Evolutionary conservation across 164 flowering plant genomes (phyloP).

Genomic region (Vitis riparia): DNA sequence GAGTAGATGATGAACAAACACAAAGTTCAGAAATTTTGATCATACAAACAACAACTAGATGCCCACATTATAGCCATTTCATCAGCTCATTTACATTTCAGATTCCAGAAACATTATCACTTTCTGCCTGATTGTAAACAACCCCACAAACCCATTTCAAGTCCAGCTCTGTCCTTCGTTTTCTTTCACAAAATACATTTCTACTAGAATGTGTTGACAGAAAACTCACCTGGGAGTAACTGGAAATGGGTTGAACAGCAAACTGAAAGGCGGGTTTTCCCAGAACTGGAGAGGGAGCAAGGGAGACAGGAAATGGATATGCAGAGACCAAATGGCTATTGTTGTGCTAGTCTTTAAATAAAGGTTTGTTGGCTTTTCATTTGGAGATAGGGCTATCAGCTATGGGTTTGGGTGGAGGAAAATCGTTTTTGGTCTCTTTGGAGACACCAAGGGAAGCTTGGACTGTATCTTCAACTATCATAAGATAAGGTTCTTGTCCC

Average conservation of each 20-base stretch:
- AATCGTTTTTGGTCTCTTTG: conserved; percentile 36
- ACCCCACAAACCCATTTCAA: too few relatives aligned
- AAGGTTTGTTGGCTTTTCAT: conserved; percentile 47
- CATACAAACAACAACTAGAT: too few relatives aligned
- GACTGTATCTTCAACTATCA: conserved; percentile 2
- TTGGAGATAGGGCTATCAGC: conserved; percentile 62
- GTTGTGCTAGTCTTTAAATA: conserved; percentile 1
- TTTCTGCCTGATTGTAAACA: too few relatives aligned
- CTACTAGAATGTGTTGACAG: neutral
- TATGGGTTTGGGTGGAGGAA: conserved; percentile 59
- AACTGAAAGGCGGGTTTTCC: conserved; percentile 6
- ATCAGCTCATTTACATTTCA: too few relatives aligned
- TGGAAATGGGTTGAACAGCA: conserved; percentile 17
- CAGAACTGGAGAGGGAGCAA: neutral
- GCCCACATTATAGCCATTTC: too few relatives aligned
- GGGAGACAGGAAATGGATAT: neutral
- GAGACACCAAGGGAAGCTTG: conserved; percentile 28
- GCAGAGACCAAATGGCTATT: neutral
- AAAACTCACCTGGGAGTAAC: conserved; percentile 5
- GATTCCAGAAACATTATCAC: too few relatives aligned
- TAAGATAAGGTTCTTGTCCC: conserved; percentile 24
- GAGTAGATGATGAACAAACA: too few relatives aligned
- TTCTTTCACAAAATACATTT: too few relatives aligned
- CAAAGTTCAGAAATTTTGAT: too few relatives aligned
- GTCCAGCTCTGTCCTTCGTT: too few relatives aligned